Base-by-base conservation (phyloP, 306 rosid genomes). In the Cicer judaicum region DNA sequence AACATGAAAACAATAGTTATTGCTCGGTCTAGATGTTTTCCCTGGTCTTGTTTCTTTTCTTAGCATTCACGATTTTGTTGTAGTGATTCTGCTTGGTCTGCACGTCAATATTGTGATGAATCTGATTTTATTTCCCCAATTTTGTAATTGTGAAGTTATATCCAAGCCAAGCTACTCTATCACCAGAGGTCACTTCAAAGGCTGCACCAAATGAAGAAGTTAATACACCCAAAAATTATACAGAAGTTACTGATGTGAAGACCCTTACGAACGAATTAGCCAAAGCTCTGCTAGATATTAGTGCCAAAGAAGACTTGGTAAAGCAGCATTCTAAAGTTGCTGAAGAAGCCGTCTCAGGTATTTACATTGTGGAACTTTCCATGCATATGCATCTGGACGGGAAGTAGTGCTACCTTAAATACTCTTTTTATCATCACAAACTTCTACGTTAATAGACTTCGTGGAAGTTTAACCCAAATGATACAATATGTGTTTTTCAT, bases 291-390 rank as follows among this genome's bases (percentile, higher is more conserved):
- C 85, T 72, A 9, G 78, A 71, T 54, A 62, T 90, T 66, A 87
- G 85, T 76, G 91, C 85, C 82, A 92, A 89, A 81, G 97, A 92
- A 68, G 90, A 89, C 53, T 75, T 82, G 79, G 92, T 89, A 47
- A 85, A 86, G 74, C 96, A 92, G 87, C 96, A 92, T 79, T 79
- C 96, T 66, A 88, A 88, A 84, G 96, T 92, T 62, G 89, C 97
- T 36, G 97, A 89, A 84, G 97, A 92, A 85, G 97, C 97, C 66
- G 91, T 92, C 57, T 64, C 90, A 71, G 96, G 97, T 92, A 84
- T 40, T 63, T 64, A 12, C 14, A 60, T 12, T 76, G 72, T 14
- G 18, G 61, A 40, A 75, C 49, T 70, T 72, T 48, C 76, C 64
- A 57, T 59, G 56, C 77, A 71, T 24, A 24, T 76, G 67, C 36